Base-by-base conservation (phyloP, 2,329 filamentous ascomycete species). In the Colletotrichum falcatum region DNA sequence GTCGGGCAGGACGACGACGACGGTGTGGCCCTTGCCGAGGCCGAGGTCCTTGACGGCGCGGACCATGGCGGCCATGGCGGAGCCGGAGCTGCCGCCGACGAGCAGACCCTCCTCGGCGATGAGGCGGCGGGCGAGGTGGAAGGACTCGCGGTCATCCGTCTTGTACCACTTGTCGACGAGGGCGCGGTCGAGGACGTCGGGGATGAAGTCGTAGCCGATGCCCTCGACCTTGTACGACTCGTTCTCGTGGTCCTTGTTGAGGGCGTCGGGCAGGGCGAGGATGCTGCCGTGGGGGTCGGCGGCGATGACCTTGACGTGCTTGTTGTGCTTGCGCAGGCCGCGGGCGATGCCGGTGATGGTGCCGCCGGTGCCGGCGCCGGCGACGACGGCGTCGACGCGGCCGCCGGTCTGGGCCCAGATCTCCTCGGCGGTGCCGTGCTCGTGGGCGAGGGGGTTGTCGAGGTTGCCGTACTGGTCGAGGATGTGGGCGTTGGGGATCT, bases 121-220 rank as follows among this genome's bases (percentile, higher is more conserved):
- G 63, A 99, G 84, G 53, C 95, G 88, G 61, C 97, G 88, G n/a
- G 96, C 94, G 78, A 94, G 95, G 79, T 90, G 87, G 83, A 99
- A 99, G 2, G 95, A 95, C 79, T 97, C 93, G 72, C 89, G 88
- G 78, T 99, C 96, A 72, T 95, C 93, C 4, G 96, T 99, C 89
- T 99, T 99, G 85, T 98, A 98, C 96, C 96, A 99, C 78, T 92
- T 92, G 81, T 98, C 93, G 37, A 99, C 93, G 6, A 88, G 80
- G 35, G 90, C 82, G 77, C 92, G 94, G 74, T 96, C 91, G 65
- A 99, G 86, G 6, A 99, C 97, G 30, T 98, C 94, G 8, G 97
- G 96, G 70, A 99, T 92, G 80, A 99, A 99, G 81, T 99, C 96
- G 80, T 99, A 99, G 26, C 96, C 96, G 77, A 99, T 99, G 53